A percentile compares a stretch with the other conserved stretches of the same genome.
These are phyloP conservation scores for Ganoderma resinaceum DNA, from an alignment of 1,284 basidiomycete genomes.

Conservation along the genomic window DNA sequence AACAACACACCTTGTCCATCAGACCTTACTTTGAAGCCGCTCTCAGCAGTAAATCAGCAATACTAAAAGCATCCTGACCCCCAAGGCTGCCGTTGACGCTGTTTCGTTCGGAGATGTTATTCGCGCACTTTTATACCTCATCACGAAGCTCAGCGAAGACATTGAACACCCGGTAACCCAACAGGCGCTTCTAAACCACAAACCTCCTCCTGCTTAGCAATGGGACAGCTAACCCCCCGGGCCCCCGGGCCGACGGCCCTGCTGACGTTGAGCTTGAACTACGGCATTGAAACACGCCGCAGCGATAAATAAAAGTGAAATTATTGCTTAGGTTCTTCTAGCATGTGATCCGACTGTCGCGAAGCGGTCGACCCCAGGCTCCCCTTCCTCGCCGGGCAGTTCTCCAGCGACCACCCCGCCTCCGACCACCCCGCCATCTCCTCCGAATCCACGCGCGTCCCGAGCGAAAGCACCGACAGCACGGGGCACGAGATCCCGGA, in stretches of 20 bases:
- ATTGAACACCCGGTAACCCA: too few species aligned
- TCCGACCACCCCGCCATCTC: not conserved
- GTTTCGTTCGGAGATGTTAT: too few species aligned
- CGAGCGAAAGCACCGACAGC: not conserved
- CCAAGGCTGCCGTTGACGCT: too few species aligned
- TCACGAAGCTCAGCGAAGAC: too few species aligned
- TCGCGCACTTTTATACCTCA: too few species aligned
- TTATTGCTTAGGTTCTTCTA: not conserved
- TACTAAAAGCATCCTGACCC: too few species aligned
- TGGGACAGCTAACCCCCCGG: too few species aligned
- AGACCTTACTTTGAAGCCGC: too few species aligned
- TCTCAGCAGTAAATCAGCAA: too few species aligned
- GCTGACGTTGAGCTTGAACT: not conserved
- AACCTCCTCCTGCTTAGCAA: not conserved
- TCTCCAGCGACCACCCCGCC: not conserved
- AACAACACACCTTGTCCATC: too few species aligned
- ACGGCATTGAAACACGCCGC: not conserved
- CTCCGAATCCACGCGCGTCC: not conserved
- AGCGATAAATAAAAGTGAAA: not conserved
- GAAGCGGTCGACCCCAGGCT: not conserved
- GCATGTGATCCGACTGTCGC: not conserved
- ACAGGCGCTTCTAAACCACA: too few species aligned
- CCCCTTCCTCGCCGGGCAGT: not conserved
- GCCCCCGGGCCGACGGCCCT: too few species aligned
- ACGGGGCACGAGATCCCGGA: not conserved